Percentiles rank a stretch among this genome's conserved stretches.
Evolutionary conservation across 1,284 basidiomycete species (phyloP).

Genomic region (Gymnopus androsaceus): DNA sequence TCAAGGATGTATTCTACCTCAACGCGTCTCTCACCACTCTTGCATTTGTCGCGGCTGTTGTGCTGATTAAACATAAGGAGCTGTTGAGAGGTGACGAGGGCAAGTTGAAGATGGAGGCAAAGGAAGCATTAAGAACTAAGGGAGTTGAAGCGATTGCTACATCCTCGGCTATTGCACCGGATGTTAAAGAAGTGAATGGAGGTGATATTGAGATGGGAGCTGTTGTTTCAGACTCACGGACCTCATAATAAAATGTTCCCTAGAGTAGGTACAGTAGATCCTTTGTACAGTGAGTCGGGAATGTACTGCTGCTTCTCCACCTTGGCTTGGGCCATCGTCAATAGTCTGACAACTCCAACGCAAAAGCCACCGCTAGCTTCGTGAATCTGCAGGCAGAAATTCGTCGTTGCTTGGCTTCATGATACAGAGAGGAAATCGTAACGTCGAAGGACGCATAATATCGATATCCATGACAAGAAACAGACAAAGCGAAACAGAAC

Average conservation of each 20-base stretch:
- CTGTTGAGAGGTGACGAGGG: conserved; percentile 58
- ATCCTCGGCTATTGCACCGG: too few species aligned
- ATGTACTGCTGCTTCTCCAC: neutral
- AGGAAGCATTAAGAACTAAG: neutral
- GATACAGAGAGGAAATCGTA: neutral
- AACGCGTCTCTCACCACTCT: conserved; percentile 49
- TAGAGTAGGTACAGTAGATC: too few species aligned
- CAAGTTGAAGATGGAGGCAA: conserved; percentile 31
- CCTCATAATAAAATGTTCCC: too few species aligned
- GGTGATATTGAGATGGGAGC: neutral
- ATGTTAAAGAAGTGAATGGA: neutral
- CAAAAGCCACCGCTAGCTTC: conserved; percentile 48
- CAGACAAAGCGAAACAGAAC: too few species aligned
- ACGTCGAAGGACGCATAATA: too few species aligned
- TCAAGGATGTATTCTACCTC: conserved; percentile 57
- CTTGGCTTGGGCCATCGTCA: neutral
- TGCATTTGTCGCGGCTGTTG: conserved; percentile 50
- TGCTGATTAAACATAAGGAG: conserved; percentile 63
- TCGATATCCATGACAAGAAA: too few species aligned
- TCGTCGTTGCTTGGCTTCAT: neutral
- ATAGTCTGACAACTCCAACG: conserved; percentile 38
- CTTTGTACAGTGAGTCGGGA: too few species aligned
- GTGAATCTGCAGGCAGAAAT: conserved; percentile 36
- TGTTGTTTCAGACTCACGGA: neutral
- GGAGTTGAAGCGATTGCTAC: too few species aligned